Conservation (phyloP, 495 filamentous ascomycete genomes). For the Monascus purpureus region DNA sequence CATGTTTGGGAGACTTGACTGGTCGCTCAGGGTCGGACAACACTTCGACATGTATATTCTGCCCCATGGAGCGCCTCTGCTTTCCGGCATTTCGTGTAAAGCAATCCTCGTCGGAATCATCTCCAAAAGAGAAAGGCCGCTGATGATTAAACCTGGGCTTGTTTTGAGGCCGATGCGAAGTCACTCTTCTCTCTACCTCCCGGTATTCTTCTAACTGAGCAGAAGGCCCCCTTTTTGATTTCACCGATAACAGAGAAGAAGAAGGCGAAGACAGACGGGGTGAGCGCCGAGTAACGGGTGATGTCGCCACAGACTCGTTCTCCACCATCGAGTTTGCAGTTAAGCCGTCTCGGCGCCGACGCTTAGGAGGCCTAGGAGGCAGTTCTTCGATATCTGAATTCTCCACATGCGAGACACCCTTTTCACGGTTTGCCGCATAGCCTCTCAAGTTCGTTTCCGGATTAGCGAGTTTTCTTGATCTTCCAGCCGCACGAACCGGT, state of each 20-base stretch:
- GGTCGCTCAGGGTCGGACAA: slow-evolving; percentile 1
- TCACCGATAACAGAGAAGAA: slow-evolving; percentile 10
- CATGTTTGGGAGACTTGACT: not conserved
- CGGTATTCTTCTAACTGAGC: slow-evolving; percentile 9
- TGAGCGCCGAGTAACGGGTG: slow-evolving; percentile 4
- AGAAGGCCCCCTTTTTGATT: slow-evolving; percentile 4
- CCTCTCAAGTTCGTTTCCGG: not conserved
- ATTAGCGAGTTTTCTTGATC: slow-evolving; percentile 2
- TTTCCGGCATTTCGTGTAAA: slow-evolving; percentile 17
- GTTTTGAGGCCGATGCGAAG: slow-evolving; percentile 1
- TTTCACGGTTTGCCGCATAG: not conserved
- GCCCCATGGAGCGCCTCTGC: slow-evolving; percentile 11
- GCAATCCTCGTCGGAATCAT: slow-evolving; percentile 5
- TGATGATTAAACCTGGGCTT: slow-evolving; percentile 3
- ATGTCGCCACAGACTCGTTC: slow-evolving; percentile 4
- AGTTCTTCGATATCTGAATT: slow-evolving; percentile 7
- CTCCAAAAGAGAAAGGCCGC: slow-evolving; percentile 3
- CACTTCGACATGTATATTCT: not conserved
- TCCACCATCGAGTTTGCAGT: slow-evolving; percentile 4
- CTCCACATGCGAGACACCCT: slow-evolving; percentile 3
- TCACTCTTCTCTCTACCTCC: slow-evolving; percentile 9
- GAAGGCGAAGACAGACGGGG: slow-evolving; percentile 9
- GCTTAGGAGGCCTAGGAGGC: slow-evolving; percentile 14
- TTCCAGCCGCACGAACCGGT: slow-evolving; percentile 21
- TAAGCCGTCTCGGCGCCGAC: slow-evolving; percentile 13